Base-by-base conservation (phyloP, 805 yeast species). In the Candida michaelii region DNA sequence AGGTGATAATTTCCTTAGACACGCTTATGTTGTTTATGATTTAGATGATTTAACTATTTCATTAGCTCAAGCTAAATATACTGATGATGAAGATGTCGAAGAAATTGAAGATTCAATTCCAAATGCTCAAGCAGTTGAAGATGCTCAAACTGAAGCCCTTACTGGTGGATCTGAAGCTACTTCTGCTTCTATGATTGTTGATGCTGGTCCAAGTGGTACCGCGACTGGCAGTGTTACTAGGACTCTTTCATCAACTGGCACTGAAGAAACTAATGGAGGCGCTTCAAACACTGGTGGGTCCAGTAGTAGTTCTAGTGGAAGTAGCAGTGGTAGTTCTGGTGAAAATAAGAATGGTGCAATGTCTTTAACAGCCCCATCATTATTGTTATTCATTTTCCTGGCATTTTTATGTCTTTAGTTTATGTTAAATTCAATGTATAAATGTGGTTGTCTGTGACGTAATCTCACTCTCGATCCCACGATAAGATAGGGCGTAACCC, bases 1-100 rank as follows among this genome's bases (percentile, higher is more conserved):
- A 27, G 93, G 93, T 9, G 89, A 83, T 55, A 73, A 76, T 35
- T 76, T 85, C 55, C 62, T 85, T 48, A 69, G 86, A 41, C 72
- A 76, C 44, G 82, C 83, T 2, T 84, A 82, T 58, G 71, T 80
- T 19, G 87, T 82, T 12, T 82, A 75, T 59, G 84, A 85, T 58
- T 62, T 82, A 39, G 86, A 80, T 24, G 74, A 74, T 53, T 62
- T 61, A 36, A 71, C 77, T 52, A 65, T 84, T 29, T 79, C 85
- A 3, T 50, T 84, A 55, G 86, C 69, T 6, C 66, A 56, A 38
- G 62, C 47, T 19, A 51, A 48, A 14, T 58, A 59, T 41, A 52
- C 66, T 25, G 37, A 50, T 41, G 57, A 58, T 11, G 65, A 65
- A 43, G 59, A 77, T 43, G 69, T 80, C 34, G 79, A 78, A 40